Percentiles rank a stretch among this genome's conserved stretches.
Evolutionary conservation across 139 green algal genomes (phyloP).

Genomic region (Parachlorella kessleri): DNA sequence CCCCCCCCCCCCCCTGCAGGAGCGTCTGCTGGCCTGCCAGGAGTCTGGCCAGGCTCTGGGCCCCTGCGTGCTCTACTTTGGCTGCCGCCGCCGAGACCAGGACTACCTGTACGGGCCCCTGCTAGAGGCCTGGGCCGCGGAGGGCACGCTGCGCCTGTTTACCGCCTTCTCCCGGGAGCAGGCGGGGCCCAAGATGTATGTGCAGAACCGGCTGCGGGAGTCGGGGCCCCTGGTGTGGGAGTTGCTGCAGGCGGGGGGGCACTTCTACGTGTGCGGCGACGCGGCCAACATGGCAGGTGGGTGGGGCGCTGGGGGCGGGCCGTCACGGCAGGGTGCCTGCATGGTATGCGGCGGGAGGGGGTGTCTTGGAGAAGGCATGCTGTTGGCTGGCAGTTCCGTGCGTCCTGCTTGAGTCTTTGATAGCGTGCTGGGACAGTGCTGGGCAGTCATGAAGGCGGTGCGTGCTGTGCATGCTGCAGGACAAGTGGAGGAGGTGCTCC

Average conservation of each 20-base stretch:
- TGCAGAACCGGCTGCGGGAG: slow-evolving; percentile 88
- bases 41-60: slow-evolving; percentile 11
- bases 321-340: not conserved
- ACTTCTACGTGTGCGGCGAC: slow-evolving; percentile 95
- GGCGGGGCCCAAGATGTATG: slow-evolving; percentile 87
- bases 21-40: slow-evolving; percentile 10
- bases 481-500: slow-evolving; percentile 57
- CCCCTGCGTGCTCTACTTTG: slow-evolving; percentile 81
- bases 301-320: slow-evolving; percentile 34
- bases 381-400: not conserved
- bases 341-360: no score
- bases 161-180: slow-evolving; percentile 86
- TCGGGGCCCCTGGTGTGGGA: slow-evolving; percentile 64
- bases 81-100: slow-evolving; percentile 78
- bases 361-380: no score
- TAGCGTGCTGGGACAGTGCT: not conserved
- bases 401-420: not conserved
- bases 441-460: no score
- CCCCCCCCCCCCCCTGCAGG: slow-evolving; percentile 13
- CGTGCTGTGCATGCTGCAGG: not conserved
- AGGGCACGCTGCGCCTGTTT: slow-evolving; percentile 64
- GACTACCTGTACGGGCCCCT: slow-evolving; percentile 84
- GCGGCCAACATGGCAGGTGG: slow-evolving; percentile 76
- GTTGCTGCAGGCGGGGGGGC: slow-evolving; percentile 68
- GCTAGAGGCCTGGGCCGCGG: slow-evolving; percentile 69